A percentile compares a stretch with the other conserved stretches of the same genome.
These are phyloP conservation scores for Priceomyces haplophilus DNA, from an alignment of 805 yeast genomes.

Conservation along the genomic window DNA sequence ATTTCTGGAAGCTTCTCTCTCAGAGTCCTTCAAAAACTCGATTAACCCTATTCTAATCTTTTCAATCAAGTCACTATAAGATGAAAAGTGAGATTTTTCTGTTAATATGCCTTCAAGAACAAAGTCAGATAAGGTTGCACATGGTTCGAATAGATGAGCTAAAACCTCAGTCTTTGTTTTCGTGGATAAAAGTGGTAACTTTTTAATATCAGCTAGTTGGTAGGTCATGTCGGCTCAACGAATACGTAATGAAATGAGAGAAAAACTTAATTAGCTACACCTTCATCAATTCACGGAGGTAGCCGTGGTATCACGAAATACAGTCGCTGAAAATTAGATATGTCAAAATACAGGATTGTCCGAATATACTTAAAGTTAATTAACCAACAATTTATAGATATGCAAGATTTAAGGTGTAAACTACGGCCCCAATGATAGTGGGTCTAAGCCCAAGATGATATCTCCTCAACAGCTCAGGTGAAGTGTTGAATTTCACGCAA, in stretches of 20 bases:
- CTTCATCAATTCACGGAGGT: neutral
- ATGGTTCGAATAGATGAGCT: slow-evolving; percentile 64
- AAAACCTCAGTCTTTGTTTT: slow-evolving; percentile 38
- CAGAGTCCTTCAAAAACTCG: slow-evolving; percentile 24
- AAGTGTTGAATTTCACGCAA: slow-evolving; percentile 46
- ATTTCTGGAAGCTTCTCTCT: slow-evolving; percentile 17
- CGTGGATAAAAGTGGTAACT: slow-evolving; percentile 16
- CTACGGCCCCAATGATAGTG: neutral
- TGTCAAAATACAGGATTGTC: neutral
- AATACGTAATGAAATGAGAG: too few relatives aligned
- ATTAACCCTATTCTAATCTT: slow-evolving; percentile 37
- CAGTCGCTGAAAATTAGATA: neutral
- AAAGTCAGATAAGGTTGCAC: slow-evolving; percentile 42
- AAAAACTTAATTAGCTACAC: neutral
- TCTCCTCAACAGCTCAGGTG: slow-evolving; percentile 19
- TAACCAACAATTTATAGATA: neutral
- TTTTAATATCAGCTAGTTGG: slow-evolving; percentile 28
- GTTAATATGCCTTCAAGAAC: slow-evolving; percentile 27
- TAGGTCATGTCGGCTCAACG: slow-evolving; percentile 3
- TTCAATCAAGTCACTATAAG: slow-evolving; percentile 44
- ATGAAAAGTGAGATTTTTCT: slow-evolving; percentile 8
- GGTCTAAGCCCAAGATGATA: neutral
- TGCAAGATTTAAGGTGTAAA: slow-evolving; percentile 1
- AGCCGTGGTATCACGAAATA: neutral
- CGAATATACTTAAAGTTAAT: neutral